phyloP scores from a whole-genome alignment of 1,139 yeast species.

The Wickerhamiella pararugosa region DNA sequence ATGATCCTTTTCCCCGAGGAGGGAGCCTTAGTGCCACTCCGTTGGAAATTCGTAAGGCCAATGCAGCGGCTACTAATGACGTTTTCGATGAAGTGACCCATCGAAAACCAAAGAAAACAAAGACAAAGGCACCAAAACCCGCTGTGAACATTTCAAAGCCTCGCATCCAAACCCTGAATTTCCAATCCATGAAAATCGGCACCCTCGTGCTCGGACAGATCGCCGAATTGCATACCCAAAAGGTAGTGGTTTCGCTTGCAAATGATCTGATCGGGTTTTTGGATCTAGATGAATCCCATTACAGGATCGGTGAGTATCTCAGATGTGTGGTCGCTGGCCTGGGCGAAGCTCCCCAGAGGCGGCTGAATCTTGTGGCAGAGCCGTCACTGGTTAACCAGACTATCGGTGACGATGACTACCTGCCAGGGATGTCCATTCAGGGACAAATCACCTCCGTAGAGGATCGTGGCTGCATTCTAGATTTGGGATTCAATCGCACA shows the following conservation, averaged over 20 bases:
- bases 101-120: conserved; percentile 15
- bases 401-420: conserved; percentile 45
- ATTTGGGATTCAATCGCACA: conserved; percentile 41
- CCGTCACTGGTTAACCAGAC: conserved; percentile 54
- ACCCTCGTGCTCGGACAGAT: conserved; percentile 67
- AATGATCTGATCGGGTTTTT: conserved; percentile 62
- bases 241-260: conserved; percentile 58
- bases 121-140: conserved; percentile 12
- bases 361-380: conserved; percentile 59
- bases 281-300: conserved; percentile 46
- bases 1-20: conserved; percentile 84
- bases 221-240: conserved; percentile 42
- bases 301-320: conserved; percentile 70
- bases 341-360: conserved; percentile 28
- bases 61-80: conserved; percentile 84
- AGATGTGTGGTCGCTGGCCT: conserved; percentile 48
- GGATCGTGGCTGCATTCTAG: conserved; percentile 78
- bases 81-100: conserved; percentile 30
- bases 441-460: conserved; percentile 66
- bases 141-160: conserved; percentile 18
- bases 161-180: conserved; percentile 43
- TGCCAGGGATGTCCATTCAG: conserved; percentile 51
- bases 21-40: conserved; percentile 59
- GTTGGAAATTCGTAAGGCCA: conserved; percentile 79
- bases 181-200: conserved; percentile 53